Evolutionary conservation across 495 filamentous ascomycete genomes (phyloP).

Genomic region (Talaromyces stipitatus): DNA sequence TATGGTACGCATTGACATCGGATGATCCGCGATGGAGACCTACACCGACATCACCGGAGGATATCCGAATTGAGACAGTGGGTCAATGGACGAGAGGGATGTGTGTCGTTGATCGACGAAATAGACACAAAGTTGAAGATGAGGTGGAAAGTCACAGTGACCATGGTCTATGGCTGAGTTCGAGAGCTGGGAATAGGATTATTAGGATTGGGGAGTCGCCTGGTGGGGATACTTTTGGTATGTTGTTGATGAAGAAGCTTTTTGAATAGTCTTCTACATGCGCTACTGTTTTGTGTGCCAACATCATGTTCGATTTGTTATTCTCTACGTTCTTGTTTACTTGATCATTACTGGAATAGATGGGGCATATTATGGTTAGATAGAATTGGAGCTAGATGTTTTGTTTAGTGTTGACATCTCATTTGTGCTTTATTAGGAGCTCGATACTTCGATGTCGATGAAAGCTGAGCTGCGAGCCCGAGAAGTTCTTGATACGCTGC

Average conservation of each 20-base stretch:
- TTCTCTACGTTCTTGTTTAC: not conserved
- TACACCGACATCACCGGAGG: constrained; percentile 37
- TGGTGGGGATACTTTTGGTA: constrained; percentile 33
- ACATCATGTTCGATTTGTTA: too few relatives aligned
- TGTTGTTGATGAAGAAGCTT: constrained; percentile 34
- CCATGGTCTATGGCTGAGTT: constrained; percentile 65
- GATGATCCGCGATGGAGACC: constrained; percentile 38
- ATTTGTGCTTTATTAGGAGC: too few relatives aligned
- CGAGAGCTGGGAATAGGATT: constrained; percentile 66
- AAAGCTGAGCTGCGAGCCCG: too few relatives aligned
- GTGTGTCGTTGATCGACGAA: constrained; percentile 74
- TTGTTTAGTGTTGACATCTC: not conserved
- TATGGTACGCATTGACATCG: constrained; percentile 75
- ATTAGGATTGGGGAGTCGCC: constrained; percentile 52
- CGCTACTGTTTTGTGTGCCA: not conserved
- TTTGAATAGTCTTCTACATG: constrained; percentile 17
- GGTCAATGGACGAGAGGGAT: constrained; percentile 95
- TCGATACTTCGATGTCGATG: too few relatives aligned
- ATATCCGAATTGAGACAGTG: constrained; percentile 77
- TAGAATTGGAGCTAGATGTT: not conserved
- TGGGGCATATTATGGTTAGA: not conserved
- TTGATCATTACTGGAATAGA: not conserved
- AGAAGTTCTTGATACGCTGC: too few relatives aligned
- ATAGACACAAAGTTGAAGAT: constrained; percentile 49
- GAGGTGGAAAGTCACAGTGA: constrained; percentile 55